phyloP scores from a whole-genome alignment of 257 asterid genomes.

The Petrea volubilis region DNA sequence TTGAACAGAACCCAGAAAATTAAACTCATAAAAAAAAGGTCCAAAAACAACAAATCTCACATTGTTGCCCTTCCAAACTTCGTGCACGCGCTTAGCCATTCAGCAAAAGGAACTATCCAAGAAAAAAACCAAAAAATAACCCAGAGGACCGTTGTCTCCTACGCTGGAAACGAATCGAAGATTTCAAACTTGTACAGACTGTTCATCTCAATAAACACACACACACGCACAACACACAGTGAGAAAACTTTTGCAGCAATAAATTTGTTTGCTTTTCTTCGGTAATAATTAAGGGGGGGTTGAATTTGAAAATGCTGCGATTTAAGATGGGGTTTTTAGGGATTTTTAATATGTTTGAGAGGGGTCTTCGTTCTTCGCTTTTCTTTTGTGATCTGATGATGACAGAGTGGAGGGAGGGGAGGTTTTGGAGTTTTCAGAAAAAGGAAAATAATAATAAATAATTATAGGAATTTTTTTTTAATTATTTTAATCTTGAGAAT shows the following conservation, averaged over 20 bases:
- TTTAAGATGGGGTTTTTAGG: constrained; percentile 41
- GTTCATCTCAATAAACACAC: constrained; percentile 41
- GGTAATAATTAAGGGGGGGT: constrained; percentile 31
- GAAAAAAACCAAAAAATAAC: constrained; percentile 14
- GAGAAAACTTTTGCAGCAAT: constrained; percentile 24
- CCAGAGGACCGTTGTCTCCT: constrained; percentile 34
- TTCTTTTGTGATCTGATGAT: constrained; percentile 41
- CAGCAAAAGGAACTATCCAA: constrained; percentile 30
- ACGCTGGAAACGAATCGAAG: constrained; percentile 61
- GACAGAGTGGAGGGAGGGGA: constrained; percentile 48
- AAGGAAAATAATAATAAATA: background rate
- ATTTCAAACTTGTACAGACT: constrained; percentile 50
- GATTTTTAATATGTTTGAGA: constrained; percentile 31
- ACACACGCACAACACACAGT: constrained; percentile 20
- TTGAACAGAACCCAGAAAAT: constrained; percentile 24
- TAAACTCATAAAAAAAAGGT: constrained; percentile 17
- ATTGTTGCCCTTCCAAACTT: constrained; percentile 97
- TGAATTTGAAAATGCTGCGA: constrained; percentile 34
- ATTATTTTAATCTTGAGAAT: constrained; percentile 37
- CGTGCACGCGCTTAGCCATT: constrained; percentile 92
- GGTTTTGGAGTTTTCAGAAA: constrained; percentile 46
- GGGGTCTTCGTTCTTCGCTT: constrained; percentile 40
- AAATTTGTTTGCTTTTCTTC: constrained; percentile 26
- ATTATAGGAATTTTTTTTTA: background rate
- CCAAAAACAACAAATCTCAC: constrained; percentile 53